These are phyloP conservation scores for Cryptococcus wingfieldii DNA, from an alignment of 1,284 basidiomycete genomes.

Conservation along the genomic window DNA sequence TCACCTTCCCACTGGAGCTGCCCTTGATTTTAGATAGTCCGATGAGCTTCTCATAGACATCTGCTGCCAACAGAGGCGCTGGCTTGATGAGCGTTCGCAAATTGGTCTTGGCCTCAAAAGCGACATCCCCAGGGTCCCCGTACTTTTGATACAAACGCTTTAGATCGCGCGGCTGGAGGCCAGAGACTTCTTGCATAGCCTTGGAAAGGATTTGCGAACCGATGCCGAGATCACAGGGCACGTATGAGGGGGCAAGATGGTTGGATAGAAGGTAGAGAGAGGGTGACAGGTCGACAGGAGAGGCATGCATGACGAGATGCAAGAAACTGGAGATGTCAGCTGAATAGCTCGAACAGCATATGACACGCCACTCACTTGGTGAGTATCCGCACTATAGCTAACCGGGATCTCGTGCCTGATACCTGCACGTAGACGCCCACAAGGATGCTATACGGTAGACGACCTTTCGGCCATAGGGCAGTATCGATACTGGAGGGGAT, in stretches of 20 bases:
- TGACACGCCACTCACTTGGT: slow-evolving; percentile 58
- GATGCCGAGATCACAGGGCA: slow-evolving; percentile 68
- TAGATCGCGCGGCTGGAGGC: slow-evolving; percentile 64
- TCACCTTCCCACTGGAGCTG: slow-evolving; percentile 66
- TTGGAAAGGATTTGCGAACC: slow-evolving; percentile 72
- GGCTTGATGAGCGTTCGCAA: slow-evolving; percentile 71
- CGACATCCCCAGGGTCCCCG: slow-evolving; percentile 76
- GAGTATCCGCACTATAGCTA: slow-evolving; percentile 69
- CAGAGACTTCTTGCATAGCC: slow-evolving; percentile 77
- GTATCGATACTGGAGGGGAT: slow-evolving; percentile 48
- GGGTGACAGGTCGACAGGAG: slow-evolving; percentile 67
- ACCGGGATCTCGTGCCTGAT: slow-evolving; percentile 74
- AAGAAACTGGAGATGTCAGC: slow-evolving; percentile 49
- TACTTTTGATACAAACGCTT: slow-evolving; percentile 54
- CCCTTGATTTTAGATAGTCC: slow-evolving; percentile 67
- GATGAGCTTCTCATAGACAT: slow-evolving; percentile 63
- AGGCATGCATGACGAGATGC: slow-evolving; percentile 63
- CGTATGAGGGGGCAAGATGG: slow-evolving; percentile 73
- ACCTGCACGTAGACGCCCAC: slow-evolving; percentile 69
- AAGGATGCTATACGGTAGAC: slow-evolving; percentile 74
- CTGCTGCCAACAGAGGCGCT: slow-evolving; percentile 60
- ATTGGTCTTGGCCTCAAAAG: slow-evolving; percentile 74
- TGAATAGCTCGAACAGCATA: background rate
- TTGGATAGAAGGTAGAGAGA: slow-evolving; percentile 89
- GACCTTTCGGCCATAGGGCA: slow-evolving; percentile 46